phyloP scores from a whole-genome alignment of 2,329 filamentous ascomycete genomes.

The Colletotrichum orchidophilum region DNA sequence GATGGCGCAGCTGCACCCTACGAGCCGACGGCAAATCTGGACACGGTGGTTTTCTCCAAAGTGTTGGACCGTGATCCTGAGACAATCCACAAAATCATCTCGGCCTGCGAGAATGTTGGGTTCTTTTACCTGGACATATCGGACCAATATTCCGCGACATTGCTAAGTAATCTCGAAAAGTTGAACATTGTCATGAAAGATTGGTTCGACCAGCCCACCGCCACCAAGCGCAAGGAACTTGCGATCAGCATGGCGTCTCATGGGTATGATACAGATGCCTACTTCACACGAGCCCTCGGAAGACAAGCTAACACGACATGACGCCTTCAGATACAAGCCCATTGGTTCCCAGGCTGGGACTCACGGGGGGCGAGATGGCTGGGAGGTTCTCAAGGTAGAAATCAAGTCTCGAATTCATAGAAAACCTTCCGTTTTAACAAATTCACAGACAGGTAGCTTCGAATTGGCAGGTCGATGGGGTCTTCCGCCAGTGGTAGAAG shows the following conservation, averaged over 20 bases:
- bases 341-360: not conserved
- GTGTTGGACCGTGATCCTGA: not conserved
- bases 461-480: not conserved
- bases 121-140: not conserved
- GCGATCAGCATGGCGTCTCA: not conserved
- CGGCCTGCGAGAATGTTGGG: not conserved
- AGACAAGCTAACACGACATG: not conserved
- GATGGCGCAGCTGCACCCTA: not conserved
- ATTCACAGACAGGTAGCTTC: not conserved
- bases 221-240: not conserved
- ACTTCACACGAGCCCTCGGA: rapidly evolving
- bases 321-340: not conserved
- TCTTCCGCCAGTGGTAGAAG: not conserved
- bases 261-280: not conserved
- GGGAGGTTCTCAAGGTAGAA: not conserved
- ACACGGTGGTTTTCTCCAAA: not conserved
- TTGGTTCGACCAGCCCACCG: not conserved
- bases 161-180: not conserved
- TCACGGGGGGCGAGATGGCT: not conserved
- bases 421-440: not conserved
- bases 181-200: not conserved
- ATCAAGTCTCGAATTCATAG: not conserved
- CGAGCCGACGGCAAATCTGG: not conserved
- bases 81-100: not conserved
- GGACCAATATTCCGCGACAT: not conserved